Evolutionary conservation across 805 yeast genomes (phyloP), one percentile per base, ranked within the genome.

Genomic region (Cyberlindnera sargentensis): DNA sequence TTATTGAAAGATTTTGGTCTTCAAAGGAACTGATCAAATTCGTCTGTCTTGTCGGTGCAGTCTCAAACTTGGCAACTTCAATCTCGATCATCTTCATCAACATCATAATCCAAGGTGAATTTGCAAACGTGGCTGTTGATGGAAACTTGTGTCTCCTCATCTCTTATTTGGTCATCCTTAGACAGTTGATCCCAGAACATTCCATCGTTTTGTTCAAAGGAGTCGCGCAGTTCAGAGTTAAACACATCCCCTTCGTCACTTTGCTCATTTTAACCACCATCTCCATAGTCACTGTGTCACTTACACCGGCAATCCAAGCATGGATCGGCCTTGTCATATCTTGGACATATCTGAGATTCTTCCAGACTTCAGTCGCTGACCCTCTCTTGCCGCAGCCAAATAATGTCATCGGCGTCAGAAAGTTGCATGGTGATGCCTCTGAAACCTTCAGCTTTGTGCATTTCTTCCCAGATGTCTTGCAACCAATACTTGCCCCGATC

Each of bases 371-470:
- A 37, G 63, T 68, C n/a, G 60, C 67, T 24, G 83, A 77, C 43
- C 80, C 78, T 36, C 60, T 70, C n/a, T 64, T 81, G 47, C 81
- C 84, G 45, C 71, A 51, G 33, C 56, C 61, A 31, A 58, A 43
- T 47, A 51, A 49, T 40, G 49, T 58, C 29, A 51, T 57, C 31
- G 63, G 61, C 9, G 56, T 58, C 10, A 57, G 51, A 31, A 58
- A 70, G 25, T 64, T 80, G 8, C 62, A 74, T 27, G 96, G 97
- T 33, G 96, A 89, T 61, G 95, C 96, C 0, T 81, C 93, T 0
- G 96, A 90, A 52, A 84, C 91, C 1, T 90, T 90, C 68, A 80
- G 85, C 43, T 71, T 90, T 48, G 80, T 82, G 30, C 82, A 83
- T 53, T 87, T 90, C 60, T 90, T 90, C 77, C 97, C 97, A 1